Percentiles rank a stretch among this genome's conserved stretches.
These are phyloP conservation scores for Nannochloris sp. DNA, from an alignment of 139 green algal species.

Conservation along the genomic window DNA sequence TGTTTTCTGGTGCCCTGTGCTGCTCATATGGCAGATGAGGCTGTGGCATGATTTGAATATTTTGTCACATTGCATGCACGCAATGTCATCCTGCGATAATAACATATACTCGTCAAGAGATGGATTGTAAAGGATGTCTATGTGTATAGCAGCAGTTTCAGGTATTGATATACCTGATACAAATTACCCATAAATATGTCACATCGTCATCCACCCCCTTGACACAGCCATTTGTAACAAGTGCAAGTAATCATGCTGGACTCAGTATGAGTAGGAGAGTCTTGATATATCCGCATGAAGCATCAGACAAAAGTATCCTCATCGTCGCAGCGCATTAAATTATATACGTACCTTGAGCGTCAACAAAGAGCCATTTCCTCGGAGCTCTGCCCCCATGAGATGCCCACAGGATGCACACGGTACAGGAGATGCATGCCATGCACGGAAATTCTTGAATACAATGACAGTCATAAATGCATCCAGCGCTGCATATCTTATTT, in stretches of 20 bases:
- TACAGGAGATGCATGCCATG: constrained; percentile 27
- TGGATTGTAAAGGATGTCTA: neutral
- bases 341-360: no score
- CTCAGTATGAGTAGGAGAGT: constrained; percentile 40
- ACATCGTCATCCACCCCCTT: constrained; percentile 16
- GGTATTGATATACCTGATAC: constrained; percentile 21
- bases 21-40: neutral
- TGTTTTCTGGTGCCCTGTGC: neutral
- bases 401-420: constrained; percentile 22
- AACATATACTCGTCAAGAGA: neutral
- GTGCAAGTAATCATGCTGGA: neutral
- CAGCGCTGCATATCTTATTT: constrained; percentile 29
- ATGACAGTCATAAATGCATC: constrained; percentile 29
- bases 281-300: constrained; percentile 15
- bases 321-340: neutral
- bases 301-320: constrained; percentile 5
- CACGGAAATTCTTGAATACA: constrained; percentile 24
- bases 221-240: no score
- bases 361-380: neutral
- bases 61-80: constrained; percentile 1
- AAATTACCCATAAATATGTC: constrained; percentile 35
- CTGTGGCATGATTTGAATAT: neutral
- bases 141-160: constrained; percentile 20
- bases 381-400: constrained; percentile 15
- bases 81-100: neutral